A percentile compares a stretch with the other conserved stretches of the same genome.
Evolutionary conservation across 2,329 filamentous ascomycete genomes (phyloP).

Genomic region (Pseudogymnoascus sp.): DNA sequence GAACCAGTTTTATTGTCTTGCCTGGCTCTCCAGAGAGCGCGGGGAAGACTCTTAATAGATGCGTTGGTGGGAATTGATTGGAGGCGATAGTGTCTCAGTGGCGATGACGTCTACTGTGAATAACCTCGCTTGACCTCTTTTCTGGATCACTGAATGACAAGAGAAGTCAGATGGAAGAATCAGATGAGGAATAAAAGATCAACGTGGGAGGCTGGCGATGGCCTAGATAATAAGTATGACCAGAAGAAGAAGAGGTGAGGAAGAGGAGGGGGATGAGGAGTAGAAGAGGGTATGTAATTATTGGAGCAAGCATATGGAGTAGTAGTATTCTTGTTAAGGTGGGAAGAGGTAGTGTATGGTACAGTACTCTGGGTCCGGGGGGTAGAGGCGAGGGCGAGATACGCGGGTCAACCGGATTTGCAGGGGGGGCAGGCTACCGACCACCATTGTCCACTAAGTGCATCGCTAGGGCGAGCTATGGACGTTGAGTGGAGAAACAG

Average conservation of each 20-base stretch:
- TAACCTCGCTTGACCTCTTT: slow-evolving; percentile 6
- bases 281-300: not conserved
- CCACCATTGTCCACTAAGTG: not conserved
- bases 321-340: not conserved
- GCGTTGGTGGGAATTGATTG: not conserved
- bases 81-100: slow-evolving; percentile 4
- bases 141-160: slow-evolving; percentile 8
- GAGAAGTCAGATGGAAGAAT: not conserved
- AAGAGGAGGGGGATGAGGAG: slow-evolving; percentile 4
- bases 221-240: slow-evolving; percentile 21
- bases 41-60: slow-evolving; percentile 4
- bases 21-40: slow-evolving; percentile 22
- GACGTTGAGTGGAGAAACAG: not conserved
- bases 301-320: not conserved
- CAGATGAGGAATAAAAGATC: slow-evolving; percentile 9
- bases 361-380: no score
- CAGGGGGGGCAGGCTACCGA: not conserved
- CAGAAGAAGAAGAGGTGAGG: slow-evolving; percentile 13
- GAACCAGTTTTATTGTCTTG: slow-evolving; percentile 19
- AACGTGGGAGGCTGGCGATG: slow-evolving; percentile 22
- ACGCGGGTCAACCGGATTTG: not conserved
- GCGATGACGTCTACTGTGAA: slow-evolving; percentile 6
- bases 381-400: not conserved
- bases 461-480: not conserved
- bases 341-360: not conserved